These are phyloP conservation scores for Amphichorda felina DNA, from an alignment of 2,329 filamentous ascomycete species.

Conservation along the genomic window DNA sequence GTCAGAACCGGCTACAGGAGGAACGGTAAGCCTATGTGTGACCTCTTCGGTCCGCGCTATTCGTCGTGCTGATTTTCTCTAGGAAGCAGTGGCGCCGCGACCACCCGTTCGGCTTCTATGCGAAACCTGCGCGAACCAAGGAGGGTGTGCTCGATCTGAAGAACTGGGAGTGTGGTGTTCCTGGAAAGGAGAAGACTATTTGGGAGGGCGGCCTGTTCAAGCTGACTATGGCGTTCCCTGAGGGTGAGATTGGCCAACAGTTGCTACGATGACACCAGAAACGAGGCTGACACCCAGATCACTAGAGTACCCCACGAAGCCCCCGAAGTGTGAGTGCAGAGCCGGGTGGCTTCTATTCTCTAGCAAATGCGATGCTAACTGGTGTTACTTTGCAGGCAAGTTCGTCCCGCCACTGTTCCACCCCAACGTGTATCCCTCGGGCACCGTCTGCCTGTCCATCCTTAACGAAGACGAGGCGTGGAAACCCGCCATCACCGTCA, in stretches of 20 bases:
- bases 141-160: constrained; percentile 83
- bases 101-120: constrained; percentile 96
- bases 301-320: constrained; percentile 93
- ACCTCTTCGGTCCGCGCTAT: no score
- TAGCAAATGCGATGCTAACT: no score
- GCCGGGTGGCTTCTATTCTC: not conserved
- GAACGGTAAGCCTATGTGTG: constrained; percentile 54
- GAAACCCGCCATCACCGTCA: constrained; percentile 97
- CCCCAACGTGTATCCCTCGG: constrained; percentile 96
- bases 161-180: constrained; percentile 92
- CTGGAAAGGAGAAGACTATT: constrained; percentile 90
- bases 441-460: constrained; percentile 93
- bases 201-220: constrained; percentile 99
- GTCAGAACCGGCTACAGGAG: constrained; percentile 76
- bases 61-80: constrained; percentile 4
- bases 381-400: constrained; percentile 56
- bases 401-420: constrained; percentile 94
- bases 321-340: constrained; percentile 75
- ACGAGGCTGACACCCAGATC: not conserved
- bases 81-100: constrained; percentile 97
- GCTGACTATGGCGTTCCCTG: constrained; percentile 82
- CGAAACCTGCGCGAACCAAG: constrained; percentile 69
- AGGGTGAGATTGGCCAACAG: constrained; percentile 46
- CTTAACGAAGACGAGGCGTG: constrained; percentile 97
- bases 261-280: constrained; percentile 7